These are phyloP conservation scores for Fusarium sp. DNA, from an alignment of 2,329 filamentous ascomycete species.

Conservation along the genomic window DNA sequence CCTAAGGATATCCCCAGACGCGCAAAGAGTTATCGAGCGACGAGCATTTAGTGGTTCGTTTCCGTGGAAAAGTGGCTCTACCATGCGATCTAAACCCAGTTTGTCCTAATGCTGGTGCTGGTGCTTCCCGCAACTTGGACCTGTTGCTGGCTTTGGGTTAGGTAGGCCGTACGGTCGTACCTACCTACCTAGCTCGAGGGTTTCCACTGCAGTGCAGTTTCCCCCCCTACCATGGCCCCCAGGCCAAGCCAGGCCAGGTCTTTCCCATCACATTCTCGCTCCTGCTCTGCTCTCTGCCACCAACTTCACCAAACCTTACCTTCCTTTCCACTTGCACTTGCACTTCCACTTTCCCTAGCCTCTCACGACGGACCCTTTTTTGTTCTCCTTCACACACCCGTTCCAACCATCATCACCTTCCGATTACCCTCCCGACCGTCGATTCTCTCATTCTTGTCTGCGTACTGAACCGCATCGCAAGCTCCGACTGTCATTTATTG, in stretches of 20 bases:
- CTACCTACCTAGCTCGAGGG: slow-evolving; percentile 14
- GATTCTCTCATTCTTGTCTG: slow-evolving; percentile 32
- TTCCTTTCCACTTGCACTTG: slow-evolving; percentile 27
- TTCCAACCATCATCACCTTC: slow-evolving; percentile 33
- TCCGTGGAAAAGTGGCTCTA: slow-evolving; percentile 6
- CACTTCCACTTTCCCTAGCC: slow-evolving; percentile 33
- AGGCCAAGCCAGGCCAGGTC: slow-evolving; percentile 15
- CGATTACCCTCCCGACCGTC: slow-evolving; percentile 31
- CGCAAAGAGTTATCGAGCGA: not conserved
- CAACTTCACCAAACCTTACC: slow-evolving; percentile 23
- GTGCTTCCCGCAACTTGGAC: slow-evolving; percentile 25
- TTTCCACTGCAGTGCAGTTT: slow-evolving; percentile 36
- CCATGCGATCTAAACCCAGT: slow-evolving; percentile 21
- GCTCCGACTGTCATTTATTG: slow-evolving; percentile 32
- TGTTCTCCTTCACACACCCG: slow-evolving; percentile 34
- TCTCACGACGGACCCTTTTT: slow-evolving; percentile 39
- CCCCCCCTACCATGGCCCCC: slow-evolving; percentile 34
- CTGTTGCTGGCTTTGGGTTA: slow-evolving; percentile 29
- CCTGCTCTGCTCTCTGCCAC: slow-evolving; percentile 24
- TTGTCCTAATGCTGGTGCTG: slow-evolving; percentile 8
- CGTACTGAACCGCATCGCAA: slow-evolving; percentile 25
- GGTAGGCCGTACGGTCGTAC: not conserved
- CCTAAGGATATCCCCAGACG: slow-evolving; percentile 5
- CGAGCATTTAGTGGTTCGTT: slow-evolving; percentile 13
- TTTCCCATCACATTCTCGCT: slow-evolving; percentile 24